Evolutionary conservation across 192 early-diverging fungal genomes (phyloP).

Genomic region (Radiomyces spectabilis): DNA sequence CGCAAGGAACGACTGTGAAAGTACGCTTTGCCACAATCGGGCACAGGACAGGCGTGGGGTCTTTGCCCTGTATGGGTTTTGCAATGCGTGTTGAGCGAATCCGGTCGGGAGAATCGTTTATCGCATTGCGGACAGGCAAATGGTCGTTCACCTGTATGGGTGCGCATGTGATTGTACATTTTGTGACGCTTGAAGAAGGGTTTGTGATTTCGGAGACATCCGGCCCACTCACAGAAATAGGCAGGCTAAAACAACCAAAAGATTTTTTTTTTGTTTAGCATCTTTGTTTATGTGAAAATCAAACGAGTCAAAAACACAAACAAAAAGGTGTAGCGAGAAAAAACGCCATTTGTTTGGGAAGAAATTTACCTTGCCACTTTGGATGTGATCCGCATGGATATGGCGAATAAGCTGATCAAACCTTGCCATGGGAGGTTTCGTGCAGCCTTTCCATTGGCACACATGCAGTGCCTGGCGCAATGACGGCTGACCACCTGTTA

Average conservation of each 20-base stretch:
- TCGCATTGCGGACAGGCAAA: slow-evolving; percentile 62
- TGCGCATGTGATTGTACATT: slow-evolving; percentile 63
- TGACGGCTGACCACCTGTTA: no score
- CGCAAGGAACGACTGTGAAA: slow-evolving; percentile 54
- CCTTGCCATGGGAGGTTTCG: no score
- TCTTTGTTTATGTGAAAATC: no score
- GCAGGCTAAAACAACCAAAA: no score
- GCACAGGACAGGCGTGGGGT: slow-evolving; percentile 42
- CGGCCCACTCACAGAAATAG: slow-evolving; percentile 41
- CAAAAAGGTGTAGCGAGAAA: no score
- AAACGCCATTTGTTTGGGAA: neutral
- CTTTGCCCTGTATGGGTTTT: slow-evolving; percentile 52
- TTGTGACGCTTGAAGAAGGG: slow-evolving; percentile 67
- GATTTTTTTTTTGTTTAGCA: no score
- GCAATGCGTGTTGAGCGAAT: slow-evolving; percentile 62
- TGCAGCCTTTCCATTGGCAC: no score
- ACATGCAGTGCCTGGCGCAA: no score
- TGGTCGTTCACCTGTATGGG: slow-evolving; percentile 70
- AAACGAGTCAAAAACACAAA: no score
- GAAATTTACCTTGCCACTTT: neutral
- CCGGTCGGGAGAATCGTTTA: slow-evolving; percentile 72
- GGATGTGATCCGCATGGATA: no score
- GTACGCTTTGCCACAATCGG: slow-evolving; percentile 52
- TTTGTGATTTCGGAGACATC: slow-evolving; percentile 32
- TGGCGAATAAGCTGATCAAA: no score